Base-by-base conservation (phyloP, 163 green algal genomes). In the Chlorella variabilis region DNA sequence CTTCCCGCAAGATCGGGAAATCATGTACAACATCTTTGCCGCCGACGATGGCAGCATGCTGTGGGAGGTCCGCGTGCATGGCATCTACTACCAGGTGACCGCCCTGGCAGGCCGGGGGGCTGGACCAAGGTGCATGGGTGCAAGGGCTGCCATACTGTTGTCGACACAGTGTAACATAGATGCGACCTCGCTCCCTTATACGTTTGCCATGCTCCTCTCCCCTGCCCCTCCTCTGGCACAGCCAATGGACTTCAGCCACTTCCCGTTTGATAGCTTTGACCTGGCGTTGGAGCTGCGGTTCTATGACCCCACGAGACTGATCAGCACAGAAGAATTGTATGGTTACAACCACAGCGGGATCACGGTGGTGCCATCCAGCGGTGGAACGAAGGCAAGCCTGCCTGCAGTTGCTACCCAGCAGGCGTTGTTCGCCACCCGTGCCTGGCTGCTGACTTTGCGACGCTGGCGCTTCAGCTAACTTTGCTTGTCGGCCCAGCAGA, bases 51-150 rank as follows among this genome's bases (percentile, higher is more conserved):
- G 31, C 70, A 45, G 39, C 45, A 23, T 77, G 29, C 29, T 77
- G 11, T 77, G 70, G 70, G 48, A 45, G 23, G n/a, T 33, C 13
- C 31, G 34, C 4, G 45, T 77, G 39, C 70, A 77, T 9, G 70
- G 70, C 31, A 65, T 33, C 29, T 77, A 51, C 48, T 77, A 77
- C 21, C 70, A 77, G 69, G 69, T 39, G 29, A 29, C n/a, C n/a
- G n/a, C n/a, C n/a, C n/a, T n/a, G n/a, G n/a, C n/a, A n/a, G n/a
- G n/a, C n/a, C n/a, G n/a, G n/a, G n/a, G n/a, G n/a, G n/a, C n/a
- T n/a, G n/a, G n/a, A n/a, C n/a, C n/a, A n/a, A n/a, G n/a, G n/a
- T n/a, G n/a, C n/a, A n/a, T n/a, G n/a, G n/a, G n/a, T n/a, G n/a
- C n/a, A n/a, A n/a, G n/a, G n/a, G n/a, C n/a, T n/a, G n/a, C n/a